phyloP scores from a whole-genome alignment of 2,329 filamentous ascomycete species.

The Laburnicola sp. region DNA sequence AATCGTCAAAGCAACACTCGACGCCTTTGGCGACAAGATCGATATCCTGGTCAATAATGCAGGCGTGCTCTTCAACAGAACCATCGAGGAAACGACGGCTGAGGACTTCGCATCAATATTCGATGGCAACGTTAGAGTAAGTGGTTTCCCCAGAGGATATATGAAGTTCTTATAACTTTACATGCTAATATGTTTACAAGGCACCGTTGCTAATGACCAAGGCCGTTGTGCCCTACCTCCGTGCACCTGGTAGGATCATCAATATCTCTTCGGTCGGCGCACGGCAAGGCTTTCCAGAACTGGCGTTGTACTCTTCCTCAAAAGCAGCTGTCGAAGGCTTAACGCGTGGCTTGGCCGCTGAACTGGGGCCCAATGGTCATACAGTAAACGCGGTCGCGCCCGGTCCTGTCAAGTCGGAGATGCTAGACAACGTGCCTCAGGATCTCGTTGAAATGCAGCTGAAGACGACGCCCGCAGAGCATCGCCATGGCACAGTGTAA shows the following conservation, averaged over 20 bases:
- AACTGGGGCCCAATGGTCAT: slow-evolving; percentile 59
- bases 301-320: slow-evolving; percentile 58
- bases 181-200: slow-evolving; percentile 16
- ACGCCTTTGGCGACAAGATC: slow-evolving; percentile 46
- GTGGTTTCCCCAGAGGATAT: no score
- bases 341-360: slow-evolving; percentile 62
- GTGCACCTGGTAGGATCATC: slow-evolving; percentile 56
- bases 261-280: slow-evolving; percentile 62
- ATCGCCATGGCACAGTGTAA: slow-evolving; percentile 52
- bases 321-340: slow-evolving; percentile 65
- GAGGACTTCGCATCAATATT: slow-evolving; percentile 60
- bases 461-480: slow-evolving; percentile 55
- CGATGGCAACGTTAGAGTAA: slow-evolving; percentile 56
- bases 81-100: slow-evolving; percentile 42
- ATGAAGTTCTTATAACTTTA: no score
- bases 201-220: slow-evolving; percentile 59
- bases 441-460: slow-evolving; percentile 56
- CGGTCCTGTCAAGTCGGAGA: slow-evolving; percentile 61
- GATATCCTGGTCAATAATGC: slow-evolving; percentile 53
- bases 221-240: slow-evolving; percentile 57
- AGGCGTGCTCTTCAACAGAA: slow-evolving; percentile 32
- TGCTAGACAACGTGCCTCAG: slow-evolving; percentile 58
- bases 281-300: slow-evolving; percentile 50
- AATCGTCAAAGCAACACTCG: slow-evolving; percentile 43
- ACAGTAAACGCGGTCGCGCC: slow-evolving; percentile 65